Percentiles rank a stretch among this genome's conserved stretches.
Conservation (phyloP, 495 filamentous ascomycete genomes). For the Achaetomiella virescens region DNA sequence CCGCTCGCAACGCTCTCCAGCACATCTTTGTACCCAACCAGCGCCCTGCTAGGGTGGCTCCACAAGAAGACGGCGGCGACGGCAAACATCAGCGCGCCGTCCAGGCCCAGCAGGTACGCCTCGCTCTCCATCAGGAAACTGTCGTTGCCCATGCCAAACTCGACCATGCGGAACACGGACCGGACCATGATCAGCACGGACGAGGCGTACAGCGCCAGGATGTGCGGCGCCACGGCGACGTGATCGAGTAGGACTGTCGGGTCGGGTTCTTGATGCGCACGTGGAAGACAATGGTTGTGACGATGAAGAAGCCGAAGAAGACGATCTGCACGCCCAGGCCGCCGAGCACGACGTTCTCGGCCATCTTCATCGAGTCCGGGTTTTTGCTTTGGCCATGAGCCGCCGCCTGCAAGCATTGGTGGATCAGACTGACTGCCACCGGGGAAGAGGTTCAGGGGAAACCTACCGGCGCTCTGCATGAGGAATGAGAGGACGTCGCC, state of each 20-base stretch:
- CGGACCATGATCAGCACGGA: constrained; percentile 55
- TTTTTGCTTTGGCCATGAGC: constrained; percentile 32
- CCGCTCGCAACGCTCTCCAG: background rate
- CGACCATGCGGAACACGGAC: constrained; percentile 54
- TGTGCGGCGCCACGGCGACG: constrained; percentile 42
- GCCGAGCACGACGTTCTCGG: constrained; percentile 41
- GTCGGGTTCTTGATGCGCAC: constrained; percentile 15
- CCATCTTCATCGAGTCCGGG: constrained; percentile 23
- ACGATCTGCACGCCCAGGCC: constrained; percentile 46
- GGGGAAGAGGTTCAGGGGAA: background rate
- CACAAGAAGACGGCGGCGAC: constrained; percentile 15
- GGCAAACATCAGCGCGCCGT: constrained; percentile 18
- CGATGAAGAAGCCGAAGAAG: constrained; percentile 49
- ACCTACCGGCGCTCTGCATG: constrained; percentile 27
- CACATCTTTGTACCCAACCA: constrained; percentile 22
- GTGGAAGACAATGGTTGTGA: constrained; percentile 40
- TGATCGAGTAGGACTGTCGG: background rate
- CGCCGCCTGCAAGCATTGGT: constrained; percentile 17
- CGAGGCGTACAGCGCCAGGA: constrained; percentile 44
- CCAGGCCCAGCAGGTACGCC: constrained; percentile 19
- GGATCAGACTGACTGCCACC: background rate
- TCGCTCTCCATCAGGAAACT: constrained; percentile 14
- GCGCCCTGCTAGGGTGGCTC: constrained; percentile 17
- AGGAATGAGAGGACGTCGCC: constrained; percentile 42
- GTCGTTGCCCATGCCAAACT: constrained; percentile 40